These are phyloP conservation scores for Rosa multiflora DNA, from an alignment of 306 rosid species.

Conservation along the genomic window DNA sequence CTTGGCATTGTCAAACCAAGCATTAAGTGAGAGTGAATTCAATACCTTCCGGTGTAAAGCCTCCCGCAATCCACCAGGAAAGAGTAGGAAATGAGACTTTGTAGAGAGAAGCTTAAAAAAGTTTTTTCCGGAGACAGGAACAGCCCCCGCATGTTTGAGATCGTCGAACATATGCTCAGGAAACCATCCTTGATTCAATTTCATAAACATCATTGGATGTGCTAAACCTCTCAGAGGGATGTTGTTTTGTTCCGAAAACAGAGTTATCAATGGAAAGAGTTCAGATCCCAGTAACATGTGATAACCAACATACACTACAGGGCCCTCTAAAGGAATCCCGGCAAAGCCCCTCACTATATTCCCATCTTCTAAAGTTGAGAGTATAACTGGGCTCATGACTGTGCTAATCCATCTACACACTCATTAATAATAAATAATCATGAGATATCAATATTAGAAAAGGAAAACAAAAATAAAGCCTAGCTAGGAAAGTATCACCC, in stretches of 20 bases:
- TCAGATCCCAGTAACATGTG: constrained; percentile 87
- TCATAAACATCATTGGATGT: constrained; percentile 68
- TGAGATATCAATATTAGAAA: neutral
- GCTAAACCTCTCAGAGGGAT: constrained; percentile 73
- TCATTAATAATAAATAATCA: neutral
- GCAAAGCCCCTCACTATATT: constrained; percentile 69
- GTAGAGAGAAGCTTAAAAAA: constrained; percentile 72
- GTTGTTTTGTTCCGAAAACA: constrained; percentile 42
- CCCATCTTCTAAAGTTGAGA: constrained; percentile 84
- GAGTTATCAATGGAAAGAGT: constrained; percentile 42
- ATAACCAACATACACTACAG: constrained; percentile 83
- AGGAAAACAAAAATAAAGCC: neutral
- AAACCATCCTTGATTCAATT: constrained; percentile 23
- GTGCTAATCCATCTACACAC: constrained; percentile 40
- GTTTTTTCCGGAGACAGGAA: constrained; percentile 60
- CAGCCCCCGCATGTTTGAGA: constrained; percentile 71
- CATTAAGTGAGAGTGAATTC: neutral
- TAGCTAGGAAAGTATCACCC: neutral
- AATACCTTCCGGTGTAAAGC: constrained; percentile 88
- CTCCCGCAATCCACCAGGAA: constrained; percentile 94
- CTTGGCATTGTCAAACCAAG: neutral
- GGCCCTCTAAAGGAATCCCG: constrained; percentile 87
- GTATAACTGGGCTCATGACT: constrained; percentile 59
- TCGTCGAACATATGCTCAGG: constrained; percentile 36
- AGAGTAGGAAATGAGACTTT: constrained; percentile 73